Evolutionary conservation across 345 rosid species (phyloP).

Genomic region (Eucalyptus paniculata): DNA sequence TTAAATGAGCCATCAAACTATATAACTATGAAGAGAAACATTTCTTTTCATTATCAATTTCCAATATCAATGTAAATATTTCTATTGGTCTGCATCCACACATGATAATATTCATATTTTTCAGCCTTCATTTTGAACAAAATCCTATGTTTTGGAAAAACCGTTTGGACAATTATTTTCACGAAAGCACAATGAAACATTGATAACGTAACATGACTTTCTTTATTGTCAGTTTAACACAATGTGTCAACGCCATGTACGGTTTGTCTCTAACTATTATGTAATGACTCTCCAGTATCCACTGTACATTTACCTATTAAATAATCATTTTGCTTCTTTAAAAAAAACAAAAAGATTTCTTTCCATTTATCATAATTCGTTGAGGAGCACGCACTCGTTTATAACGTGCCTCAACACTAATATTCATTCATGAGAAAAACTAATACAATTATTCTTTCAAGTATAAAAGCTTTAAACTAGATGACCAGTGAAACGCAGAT

Average conservation of each 20-base stretch:
- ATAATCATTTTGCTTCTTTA: not conserved
- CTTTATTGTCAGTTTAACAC: not conserved
- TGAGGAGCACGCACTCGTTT: not conserved
- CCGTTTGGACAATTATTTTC: not conserved
- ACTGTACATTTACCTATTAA: not conserved
- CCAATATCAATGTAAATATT: not conserved
- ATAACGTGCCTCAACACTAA: not conserved
- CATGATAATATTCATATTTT: not conserved
- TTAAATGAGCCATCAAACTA: not conserved
- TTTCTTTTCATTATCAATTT: not conserved
- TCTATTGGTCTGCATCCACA: not conserved
- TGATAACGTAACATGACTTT: not conserved
- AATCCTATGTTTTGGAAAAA: not conserved
- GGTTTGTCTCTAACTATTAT: not conserved
- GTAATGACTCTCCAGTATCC: not conserved
- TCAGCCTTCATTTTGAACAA: not conserved
- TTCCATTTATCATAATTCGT: not conserved
- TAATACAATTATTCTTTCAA: not conserved
- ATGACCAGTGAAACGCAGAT: not conserved
- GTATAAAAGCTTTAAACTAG: not conserved
- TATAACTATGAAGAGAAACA: no score
- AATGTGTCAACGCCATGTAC: accelerated
- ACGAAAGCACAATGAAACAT: accelerated
- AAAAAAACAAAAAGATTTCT: not conserved
- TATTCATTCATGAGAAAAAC: not conserved